Evolutionary conservation across 164 flowering plant genomes (phyloP), one percentile per base, ranked within the genome.

Genomic region (Magnolia officinalis): DNA sequence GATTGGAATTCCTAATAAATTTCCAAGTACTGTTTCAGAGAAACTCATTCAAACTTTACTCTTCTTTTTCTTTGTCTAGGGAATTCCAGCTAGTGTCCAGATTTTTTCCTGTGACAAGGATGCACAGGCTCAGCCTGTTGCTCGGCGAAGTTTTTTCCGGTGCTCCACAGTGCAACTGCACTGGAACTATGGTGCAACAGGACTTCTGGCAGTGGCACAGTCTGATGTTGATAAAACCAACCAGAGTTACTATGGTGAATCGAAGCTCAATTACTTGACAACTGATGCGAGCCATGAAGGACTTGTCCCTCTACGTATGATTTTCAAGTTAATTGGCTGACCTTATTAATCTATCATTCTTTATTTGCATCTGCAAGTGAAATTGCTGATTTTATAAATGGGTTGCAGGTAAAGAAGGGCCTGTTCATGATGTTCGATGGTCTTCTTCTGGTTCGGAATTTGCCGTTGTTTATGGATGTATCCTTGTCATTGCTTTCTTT

Each of bases 391-490:
- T 52, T 23, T 81, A 79, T 19, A 45, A 72, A 21, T 70, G 8
- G 79, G 80, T 74, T 74, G 82, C 94, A 96, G 99, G 97, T 80
- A 91, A 96, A 85, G 99, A 96, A 79, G 98, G 98, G 26, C 98
- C 98, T 68, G 83, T 96, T 77, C 98, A 94, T 83, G 98, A 96
- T 89, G 97, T 90, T 82, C 98, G 86, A 50, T 96, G 99, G 99
- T 96, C 99, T 13, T 78, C 76, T 76, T 85, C 90, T 70, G 98
- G 99, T 76, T 86, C 88, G 65, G 95, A 94, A 83, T 96, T 96
- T 85, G 97, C 96, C 49, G 99, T 89, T 77, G 95, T 94, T 77
- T 96, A 96, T 87, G 99, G 99, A 76, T 92, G 99, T 94, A 96
- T 96, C 97, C 96, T 92, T 86, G 37, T 67, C 65, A 21, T 45